A percentile compares a stretch with the other conserved stretches of the same genome.
Conservation (phyloP, 768 basidiomycete species). For the Phlebiopsis gigantea region DNA sequence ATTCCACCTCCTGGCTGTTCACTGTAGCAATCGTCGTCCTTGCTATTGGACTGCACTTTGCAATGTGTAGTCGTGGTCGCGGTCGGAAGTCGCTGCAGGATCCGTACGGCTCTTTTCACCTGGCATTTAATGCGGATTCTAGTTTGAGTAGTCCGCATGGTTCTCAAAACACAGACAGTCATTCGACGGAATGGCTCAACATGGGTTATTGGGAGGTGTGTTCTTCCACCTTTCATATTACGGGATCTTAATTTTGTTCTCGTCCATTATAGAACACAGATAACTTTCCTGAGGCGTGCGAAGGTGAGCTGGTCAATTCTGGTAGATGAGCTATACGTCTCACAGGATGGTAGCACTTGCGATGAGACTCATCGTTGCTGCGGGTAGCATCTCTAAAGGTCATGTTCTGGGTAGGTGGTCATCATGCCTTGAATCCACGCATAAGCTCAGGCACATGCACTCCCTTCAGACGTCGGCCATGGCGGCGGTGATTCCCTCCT, state of each 20-base stretch:
- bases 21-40: no score
- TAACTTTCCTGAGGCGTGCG: constrained; percentile 53
- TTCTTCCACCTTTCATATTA: no score
- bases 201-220: constrained; percentile 66
- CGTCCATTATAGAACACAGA: constrained; percentile 34
- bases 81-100: constrained; percentile 32
- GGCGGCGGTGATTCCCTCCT: constrained; percentile 65
- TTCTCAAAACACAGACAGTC: constrained; percentile 23
- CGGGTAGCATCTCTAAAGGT: constrained; percentile 34
- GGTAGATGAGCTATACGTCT: not conserved
- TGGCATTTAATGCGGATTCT: constrained; percentile 37
- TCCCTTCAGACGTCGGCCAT: constrained; percentile 53
- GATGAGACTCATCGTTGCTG: constrained; percentile 40
- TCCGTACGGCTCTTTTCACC: constrained; percentile 57
- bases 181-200: constrained; percentile 65
- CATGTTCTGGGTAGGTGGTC: constrained; percentile 45
- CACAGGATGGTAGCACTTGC: constrained; percentile 42
- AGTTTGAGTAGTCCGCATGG: constrained; percentile 23
- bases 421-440: not conserved
- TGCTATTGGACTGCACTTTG: no score
- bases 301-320: constrained; percentile 33
- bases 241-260: no score
- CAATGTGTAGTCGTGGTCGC: no score
- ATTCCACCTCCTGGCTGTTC: no score
- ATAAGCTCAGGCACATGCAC: not conserved